These are phyloP conservation scores for Apiotrichum sp. DNA, from an alignment of 1,284 basidiomycete species.

Conservation along the genomic window DNA sequence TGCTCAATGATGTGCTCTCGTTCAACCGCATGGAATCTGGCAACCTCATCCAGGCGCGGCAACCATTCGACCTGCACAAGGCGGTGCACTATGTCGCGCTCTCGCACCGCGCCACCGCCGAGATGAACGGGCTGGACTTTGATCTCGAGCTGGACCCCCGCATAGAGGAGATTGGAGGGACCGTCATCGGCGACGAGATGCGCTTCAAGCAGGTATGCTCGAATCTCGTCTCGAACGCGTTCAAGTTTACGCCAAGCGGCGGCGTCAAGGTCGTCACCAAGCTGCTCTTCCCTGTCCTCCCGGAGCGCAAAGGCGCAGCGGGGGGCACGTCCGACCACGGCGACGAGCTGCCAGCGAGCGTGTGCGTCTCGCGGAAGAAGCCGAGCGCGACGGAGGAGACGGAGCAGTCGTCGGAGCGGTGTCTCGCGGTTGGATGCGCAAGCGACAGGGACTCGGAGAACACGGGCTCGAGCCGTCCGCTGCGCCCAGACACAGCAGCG, in stretches of 20 bases:
- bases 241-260: conserved; percentile 67
- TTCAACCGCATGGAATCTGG: conserved; percentile 50
- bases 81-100: conserved; percentile 73
- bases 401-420: no score
- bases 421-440: no score
- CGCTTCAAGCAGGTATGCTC: conserved; percentile 68
- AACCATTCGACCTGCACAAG: conserved; percentile 77
- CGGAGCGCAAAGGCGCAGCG: neutral
- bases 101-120: conserved; percentile 66
- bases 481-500: no score
- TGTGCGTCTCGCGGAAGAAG: no score
- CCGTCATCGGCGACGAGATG: conserved; percentile 54
- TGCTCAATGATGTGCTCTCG: conserved; percentile 72
- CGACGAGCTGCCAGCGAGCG: no score
- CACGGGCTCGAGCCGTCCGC: no score
- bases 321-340: neutral
- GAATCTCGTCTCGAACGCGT: conserved; percentile 47
- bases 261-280: conserved; percentile 42
- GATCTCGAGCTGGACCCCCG: conserved; percentile 62
- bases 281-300: conserved; percentile 23
- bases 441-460: neutral
- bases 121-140: conserved; percentile 64
- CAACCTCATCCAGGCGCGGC: conserved; percentile 30
- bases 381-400: no score
- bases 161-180: conserved; percentile 60